These are phyloP conservation scores for Exophiala spinifera DNA, from an alignment of 2,329 filamentous ascomycete genomes.

Conservation along the genomic window DNA sequence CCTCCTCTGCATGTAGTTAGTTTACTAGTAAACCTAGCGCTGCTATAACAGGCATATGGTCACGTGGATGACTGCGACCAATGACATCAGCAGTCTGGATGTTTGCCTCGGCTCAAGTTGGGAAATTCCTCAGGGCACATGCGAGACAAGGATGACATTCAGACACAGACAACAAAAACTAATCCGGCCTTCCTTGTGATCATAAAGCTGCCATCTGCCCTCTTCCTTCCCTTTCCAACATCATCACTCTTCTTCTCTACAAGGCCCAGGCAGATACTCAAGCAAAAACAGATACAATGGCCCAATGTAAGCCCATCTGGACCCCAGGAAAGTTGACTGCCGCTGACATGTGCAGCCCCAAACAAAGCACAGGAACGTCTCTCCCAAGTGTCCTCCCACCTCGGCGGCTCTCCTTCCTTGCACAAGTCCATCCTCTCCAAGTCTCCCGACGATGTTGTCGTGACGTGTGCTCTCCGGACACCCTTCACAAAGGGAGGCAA, in stretches of 20 bases:
- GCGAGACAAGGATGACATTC: too few relatives aligned
- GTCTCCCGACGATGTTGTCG: constrained; percentile 70
- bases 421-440: constrained; percentile 47
- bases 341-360: constrained; percentile 29
- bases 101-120: too few relatives aligned
- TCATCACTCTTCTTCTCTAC: too few relatives aligned
- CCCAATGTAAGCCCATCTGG: constrained; percentile 36
- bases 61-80: too few relatives aligned
- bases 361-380: constrained; percentile 56
- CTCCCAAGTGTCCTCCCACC: constrained; percentile 57
- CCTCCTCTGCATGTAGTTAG: too few relatives aligned
- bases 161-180: too few relatives aligned
- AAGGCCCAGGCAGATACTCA: too few relatives aligned
- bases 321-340: background rate
- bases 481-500: constrained; percentile 90
- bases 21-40: too few relatives aligned
- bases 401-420: constrained; percentile 37
- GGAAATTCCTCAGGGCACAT: too few relatives aligned
- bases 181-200: constrained; percentile 1
- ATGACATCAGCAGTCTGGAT: too few relatives aligned
- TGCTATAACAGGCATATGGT: too few relatives aligned
- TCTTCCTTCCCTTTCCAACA: too few relatives aligned
- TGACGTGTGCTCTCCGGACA: constrained; percentile 88
- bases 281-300: constrained; percentile 33
- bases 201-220: background rate